Conservation (phyloP, 768 basidiomycete species). For the Rhizopogon sp. region DNA sequence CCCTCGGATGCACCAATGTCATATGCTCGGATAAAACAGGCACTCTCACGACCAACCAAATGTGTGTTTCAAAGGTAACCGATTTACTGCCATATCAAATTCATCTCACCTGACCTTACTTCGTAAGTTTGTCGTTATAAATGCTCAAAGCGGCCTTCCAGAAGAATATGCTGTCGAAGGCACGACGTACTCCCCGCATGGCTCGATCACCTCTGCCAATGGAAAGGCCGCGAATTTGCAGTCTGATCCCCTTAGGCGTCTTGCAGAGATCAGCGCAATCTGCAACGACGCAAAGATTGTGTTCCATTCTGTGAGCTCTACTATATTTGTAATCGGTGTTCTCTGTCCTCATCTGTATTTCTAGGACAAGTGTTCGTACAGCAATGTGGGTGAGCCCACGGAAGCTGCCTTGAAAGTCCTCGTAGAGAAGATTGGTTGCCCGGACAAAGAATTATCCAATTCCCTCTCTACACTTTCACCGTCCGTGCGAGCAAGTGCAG, state of each 20-base stretch:
- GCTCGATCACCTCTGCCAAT: slow-evolving; percentile 62
- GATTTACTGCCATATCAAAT: not conserved
- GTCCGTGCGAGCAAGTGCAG: slow-evolving; percentile 66
- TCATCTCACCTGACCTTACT: slow-evolving; percentile 7
- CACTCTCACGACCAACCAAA: slow-evolving; percentile 93
- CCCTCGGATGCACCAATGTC: slow-evolving; percentile 95
- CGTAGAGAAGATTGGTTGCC: slow-evolving; percentile 87
- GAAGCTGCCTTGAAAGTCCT: slow-evolving; percentile 96
- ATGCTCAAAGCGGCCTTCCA: slow-evolving; percentile 42
- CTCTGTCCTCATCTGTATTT: slow-evolving; percentile 3
- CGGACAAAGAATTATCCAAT: slow-evolving; percentile 51
- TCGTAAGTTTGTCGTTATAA: slow-evolving; percentile 71
- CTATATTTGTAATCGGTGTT: not conserved
- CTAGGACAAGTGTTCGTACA: slow-evolving; percentile 76
- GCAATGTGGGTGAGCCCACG: slow-evolving; percentile 92
- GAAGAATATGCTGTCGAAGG: slow-evolving; percentile 83
- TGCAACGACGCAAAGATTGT: slow-evolving; percentile 94
- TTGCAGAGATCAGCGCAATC: slow-evolving; percentile 88
- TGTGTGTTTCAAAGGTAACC: slow-evolving; percentile 83
- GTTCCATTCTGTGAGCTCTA: slow-evolving; percentile 60
- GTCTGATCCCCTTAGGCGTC: slow-evolving; percentile 69
- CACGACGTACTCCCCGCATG: slow-evolving; percentile 85
- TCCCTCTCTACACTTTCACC: slow-evolving; percentile 54
- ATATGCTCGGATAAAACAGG: slow-evolving; percentile 99
- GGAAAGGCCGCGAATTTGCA: slow-evolving; percentile 59